Evolutionary conservation across 1,284 basidiomycete species (phyloP).

Genomic region (Neonothopanus nambi): DNA sequence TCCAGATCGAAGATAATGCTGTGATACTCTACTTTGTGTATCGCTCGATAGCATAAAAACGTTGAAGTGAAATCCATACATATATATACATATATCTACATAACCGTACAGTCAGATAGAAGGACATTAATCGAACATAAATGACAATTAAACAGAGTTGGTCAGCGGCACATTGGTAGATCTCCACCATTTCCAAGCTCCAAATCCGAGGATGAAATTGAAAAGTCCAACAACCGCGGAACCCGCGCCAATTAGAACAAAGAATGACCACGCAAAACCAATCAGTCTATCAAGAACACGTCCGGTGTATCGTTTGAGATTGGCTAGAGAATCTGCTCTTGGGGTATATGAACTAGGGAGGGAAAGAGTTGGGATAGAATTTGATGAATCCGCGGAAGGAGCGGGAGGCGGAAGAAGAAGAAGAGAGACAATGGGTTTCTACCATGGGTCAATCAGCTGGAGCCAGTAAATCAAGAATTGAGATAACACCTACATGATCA

Average conservation of each 20-base stretch:
- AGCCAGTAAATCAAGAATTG: not conserved
- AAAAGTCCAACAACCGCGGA: constrained; percentile 63
- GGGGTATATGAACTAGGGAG: constrained; percentile 54
- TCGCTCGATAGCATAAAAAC: too few species aligned
- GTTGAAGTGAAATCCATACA: too few species aligned
- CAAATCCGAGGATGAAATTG: constrained; percentile 64
- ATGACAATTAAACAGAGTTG: too few species aligned
- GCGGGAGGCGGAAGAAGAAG: constrained; percentile 52
- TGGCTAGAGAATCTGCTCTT: constrained; percentile 50
- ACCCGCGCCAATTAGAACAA: constrained; percentile 76
- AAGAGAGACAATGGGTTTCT: constrained; percentile 74
- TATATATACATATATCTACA: too few species aligned
- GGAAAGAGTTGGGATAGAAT: constrained; percentile 42
- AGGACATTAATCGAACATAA: too few species aligned
- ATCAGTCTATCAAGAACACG: constrained; percentile 68
- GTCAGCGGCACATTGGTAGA: not conserved
- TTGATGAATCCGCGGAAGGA: constrained; percentile 13
- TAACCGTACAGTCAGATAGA: too few species aligned
- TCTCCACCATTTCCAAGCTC: constrained; percentile 57
- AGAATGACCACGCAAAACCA: constrained; percentile 74
- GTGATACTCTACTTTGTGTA: too few species aligned
- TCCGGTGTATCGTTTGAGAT: constrained; percentile 62
- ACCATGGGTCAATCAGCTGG: constrained; percentile 7
- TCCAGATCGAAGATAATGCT: too few species aligned
- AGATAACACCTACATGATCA: constrained; percentile 60